Evolutionary conservation across 192 early-diverging fungal genomes (phyloP).

Genomic region (Backusella tuberculispora): DNA sequence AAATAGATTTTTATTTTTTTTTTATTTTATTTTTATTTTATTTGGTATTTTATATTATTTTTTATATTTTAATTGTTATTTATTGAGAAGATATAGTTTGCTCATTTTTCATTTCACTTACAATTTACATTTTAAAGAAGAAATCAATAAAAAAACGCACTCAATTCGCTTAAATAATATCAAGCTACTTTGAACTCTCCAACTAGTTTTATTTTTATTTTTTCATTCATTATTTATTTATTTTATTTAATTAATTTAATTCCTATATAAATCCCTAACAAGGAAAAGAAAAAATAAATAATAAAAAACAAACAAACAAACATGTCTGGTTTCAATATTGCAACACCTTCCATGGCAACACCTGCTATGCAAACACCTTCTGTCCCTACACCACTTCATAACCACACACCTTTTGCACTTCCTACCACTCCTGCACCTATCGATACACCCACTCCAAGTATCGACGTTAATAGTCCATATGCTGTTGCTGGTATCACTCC

Average conservation of each 20-base stretch:
- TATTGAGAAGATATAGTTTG: neutral
- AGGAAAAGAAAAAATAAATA: neutral
- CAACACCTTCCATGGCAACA: slow-evolving; percentile 39
- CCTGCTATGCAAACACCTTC: slow-evolving; percentile 42
- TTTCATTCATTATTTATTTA: neutral
- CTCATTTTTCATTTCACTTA: neutral
- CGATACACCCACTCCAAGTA: slow-evolving; percentile 43
- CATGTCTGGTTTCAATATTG: slow-evolving; percentile 47
- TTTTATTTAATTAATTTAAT: no score
- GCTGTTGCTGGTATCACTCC: slow-evolving; percentile 61
- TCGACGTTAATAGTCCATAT: slow-evolving; percentile 43
- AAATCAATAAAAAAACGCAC: slow-evolving; percentile 9
- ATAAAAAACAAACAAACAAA: neutral
- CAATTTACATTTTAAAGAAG: neutral
- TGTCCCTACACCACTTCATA: slow-evolving; percentile 34
- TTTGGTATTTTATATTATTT: no score
- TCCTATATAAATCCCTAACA: no score
- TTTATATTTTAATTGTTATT: no score
- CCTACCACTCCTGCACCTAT: slow-evolving; percentile 45
- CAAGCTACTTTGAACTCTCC: neutral
- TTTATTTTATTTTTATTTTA: neutral
- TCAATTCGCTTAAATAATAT: slow-evolving; percentile 1
- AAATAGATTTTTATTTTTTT: neutral
- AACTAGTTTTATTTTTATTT: neutral
- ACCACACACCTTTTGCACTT: slow-evolving; percentile 39